These are phyloP conservation scores for Earliella scabrosa DNA, from an alignment of 1,284 basidiomycete species.

Conservation along the genomic window DNA sequence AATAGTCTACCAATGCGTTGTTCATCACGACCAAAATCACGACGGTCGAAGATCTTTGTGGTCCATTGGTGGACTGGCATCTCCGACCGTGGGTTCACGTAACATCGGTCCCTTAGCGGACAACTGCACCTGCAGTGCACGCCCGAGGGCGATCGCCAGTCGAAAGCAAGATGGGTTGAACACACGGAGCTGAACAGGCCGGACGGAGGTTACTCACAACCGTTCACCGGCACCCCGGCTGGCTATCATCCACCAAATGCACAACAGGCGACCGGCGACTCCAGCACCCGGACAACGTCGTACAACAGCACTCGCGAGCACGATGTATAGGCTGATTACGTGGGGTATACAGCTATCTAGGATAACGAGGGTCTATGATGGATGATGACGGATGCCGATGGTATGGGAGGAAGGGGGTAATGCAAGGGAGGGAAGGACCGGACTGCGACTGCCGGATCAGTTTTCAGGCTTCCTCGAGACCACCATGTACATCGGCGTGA, in stretches of 20 bases:
- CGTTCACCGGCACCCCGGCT: not conserved
- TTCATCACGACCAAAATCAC: too few relatives aligned
- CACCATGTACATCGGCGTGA: constrained; percentile 82
- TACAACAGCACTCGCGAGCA: constrained; percentile 5
- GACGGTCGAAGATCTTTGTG: too few relatives aligned
- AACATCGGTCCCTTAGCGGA: too few relatives aligned
- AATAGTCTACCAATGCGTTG: too few relatives aligned
- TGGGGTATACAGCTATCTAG: constrained; percentile 23
- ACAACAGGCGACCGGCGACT: too few relatives aligned
- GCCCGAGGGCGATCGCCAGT: too few relatives aligned
- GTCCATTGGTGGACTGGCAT: too few relatives aligned
- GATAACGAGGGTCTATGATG: constrained; percentile 12
- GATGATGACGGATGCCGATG: too few relatives aligned
- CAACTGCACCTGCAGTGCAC: too few relatives aligned
- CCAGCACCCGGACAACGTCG: not conserved
- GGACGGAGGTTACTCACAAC: constrained; percentile 1
- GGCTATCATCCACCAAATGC: too few relatives aligned
- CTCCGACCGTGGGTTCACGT: too few relatives aligned
- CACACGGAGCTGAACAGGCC: not conserved
- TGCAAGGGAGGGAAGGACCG: not conserved
- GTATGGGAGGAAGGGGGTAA: not conserved
- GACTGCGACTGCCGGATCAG: constrained; percentile 11
- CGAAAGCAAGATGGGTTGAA: not conserved
- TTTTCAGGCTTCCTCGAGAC: constrained; percentile 65
- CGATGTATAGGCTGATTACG: constrained; percentile 16